Conservation (phyloP, 768 basidiomycete species). For the Pulveroboletus sp. region DNA sequence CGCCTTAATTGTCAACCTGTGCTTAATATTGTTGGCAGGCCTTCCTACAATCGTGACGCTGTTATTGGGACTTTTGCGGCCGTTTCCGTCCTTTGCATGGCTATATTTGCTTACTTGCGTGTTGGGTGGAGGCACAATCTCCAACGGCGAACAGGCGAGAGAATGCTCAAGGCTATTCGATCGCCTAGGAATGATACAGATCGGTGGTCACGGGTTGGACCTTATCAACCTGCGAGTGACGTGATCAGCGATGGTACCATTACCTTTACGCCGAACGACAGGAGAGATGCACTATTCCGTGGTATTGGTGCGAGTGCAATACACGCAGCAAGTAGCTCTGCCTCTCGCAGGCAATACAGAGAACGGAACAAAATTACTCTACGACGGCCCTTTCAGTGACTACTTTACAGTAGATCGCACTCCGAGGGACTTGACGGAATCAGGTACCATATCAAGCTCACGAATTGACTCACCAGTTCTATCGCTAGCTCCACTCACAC, state of each 20-base stretch:
- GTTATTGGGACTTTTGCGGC: constrained; percentile 72
- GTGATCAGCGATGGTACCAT: constrained; percentile 13
- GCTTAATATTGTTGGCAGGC: constrained; percentile 34
- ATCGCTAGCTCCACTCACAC: constrained; percentile 41
- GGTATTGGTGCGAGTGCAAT: not conserved
- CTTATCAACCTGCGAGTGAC: constrained; percentile 17
- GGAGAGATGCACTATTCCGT: not conserved
- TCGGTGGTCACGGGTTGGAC: constrained; percentile 24
- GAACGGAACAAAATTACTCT: not conserved
- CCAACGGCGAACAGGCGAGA: constrained; percentile 21
- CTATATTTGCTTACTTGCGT: constrained; percentile 41
- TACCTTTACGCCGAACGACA: not conserved
- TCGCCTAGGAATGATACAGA: constrained; percentile 27
- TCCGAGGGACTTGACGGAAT: constrained; percentile 8
- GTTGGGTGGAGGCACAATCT: constrained; percentile 32
- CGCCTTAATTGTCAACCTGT: not conserved
- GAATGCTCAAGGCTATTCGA: constrained; percentile 36
- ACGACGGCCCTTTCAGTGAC: not conserved
- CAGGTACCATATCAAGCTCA: constrained; percentile 22
- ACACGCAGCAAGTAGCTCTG: not conserved
- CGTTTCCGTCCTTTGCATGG: constrained; percentile 52
- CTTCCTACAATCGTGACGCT: constrained; percentile 63
- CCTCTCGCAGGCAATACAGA: not conserved
- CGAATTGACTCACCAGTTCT: constrained; percentile 2
- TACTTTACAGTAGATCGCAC: constrained; percentile 9